These are phyloP conservation scores for Physaria fendleri DNA, from an alignment of 345 rosid species.

Conservation along the genomic window DNA sequence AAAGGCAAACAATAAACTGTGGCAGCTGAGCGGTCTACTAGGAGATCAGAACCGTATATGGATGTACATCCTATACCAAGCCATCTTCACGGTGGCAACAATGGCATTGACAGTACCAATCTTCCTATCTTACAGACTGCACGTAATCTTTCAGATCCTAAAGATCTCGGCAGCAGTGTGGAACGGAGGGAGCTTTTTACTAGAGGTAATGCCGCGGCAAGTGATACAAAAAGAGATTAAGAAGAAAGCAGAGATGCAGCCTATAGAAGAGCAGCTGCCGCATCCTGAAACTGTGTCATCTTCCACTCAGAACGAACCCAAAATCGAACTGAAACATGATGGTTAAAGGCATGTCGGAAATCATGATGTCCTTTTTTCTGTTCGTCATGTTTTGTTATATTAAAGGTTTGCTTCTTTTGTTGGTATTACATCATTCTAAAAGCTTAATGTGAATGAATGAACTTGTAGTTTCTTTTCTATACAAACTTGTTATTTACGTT, in stretches of 20 bases:
- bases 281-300: slow-evolving; percentile 13
- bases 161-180: slow-evolving; percentile 85
- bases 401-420: not conserved
- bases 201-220: slow-evolving; percentile 89
- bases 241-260: slow-evolving; percentile 45
- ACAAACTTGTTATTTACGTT: not conserved
- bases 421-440: not conserved
- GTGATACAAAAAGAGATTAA: slow-evolving; percentile 77
- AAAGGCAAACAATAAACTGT: slow-evolving; percentile 80
- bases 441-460: slow-evolving; percentile 5
- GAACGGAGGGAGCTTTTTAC: slow-evolving; percentile 90
- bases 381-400: not conserved
- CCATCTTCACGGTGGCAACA: slow-evolving; percentile 80
- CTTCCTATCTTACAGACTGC: slow-evolving; percentile 68
- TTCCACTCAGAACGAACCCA: not conserved
- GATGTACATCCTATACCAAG: slow-evolving; percentile 78
- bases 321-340: slow-evolving; percentile 17
- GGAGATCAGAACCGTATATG: slow-evolving; percentile 78
- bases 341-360: not conserved
- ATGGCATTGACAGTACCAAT: slow-evolving; percentile 90
- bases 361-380: not conserved
- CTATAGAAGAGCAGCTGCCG: slow-evolving; percentile 1
- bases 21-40: slow-evolving; percentile 76
- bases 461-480: not conserved
- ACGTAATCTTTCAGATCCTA: slow-evolving; percentile 66